Base-by-base conservation (phyloP, 305 asterid species). In the Striga hermonthica region DNA sequence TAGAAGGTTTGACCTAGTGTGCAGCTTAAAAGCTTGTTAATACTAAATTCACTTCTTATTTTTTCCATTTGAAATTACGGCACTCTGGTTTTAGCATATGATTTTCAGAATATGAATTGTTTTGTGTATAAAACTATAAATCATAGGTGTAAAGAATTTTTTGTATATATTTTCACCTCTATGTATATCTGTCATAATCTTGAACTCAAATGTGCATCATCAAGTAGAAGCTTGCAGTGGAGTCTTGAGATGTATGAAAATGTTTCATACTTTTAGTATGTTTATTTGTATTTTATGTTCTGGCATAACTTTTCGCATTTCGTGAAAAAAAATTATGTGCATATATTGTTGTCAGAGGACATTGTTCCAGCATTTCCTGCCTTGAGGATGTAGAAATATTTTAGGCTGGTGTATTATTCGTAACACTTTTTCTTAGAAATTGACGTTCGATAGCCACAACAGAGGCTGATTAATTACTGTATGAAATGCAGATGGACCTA, bases 401-500 rank as follows among this genome's bases (percentile, higher is more conserved):
- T 50, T 39, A n/a, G 44, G 8, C 8, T 31, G 57, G 3, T 50
- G 7, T 40, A 43, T 62, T 62, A 9, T 43, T 15, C 41, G n/a
- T 6, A 3, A 16, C 36, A 22, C 57, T 41, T 14, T 36, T 35
- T 53, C 39, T 13, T n/a, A 54, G 73, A 38, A n/a, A n/a, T 47
- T 40, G 9, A 52, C 44, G 16, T 44, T 34, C 69, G 72, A 45
- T 68, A 64, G 65, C n/a, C 49, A 39, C 16, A 34, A 11, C 52
- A 4, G 28, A 11, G 22, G 28, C 43, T 40, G 64, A 64, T 66
- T 60, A 41, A 41, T 48, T 38, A 52, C 48, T 36, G 16, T 22
- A 40, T 75, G n/a, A 53, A 55, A 68, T 76, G 83, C 88, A 93
- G 99, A 66, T 93, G 98, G 96, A 90, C 96, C 28, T 83, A 77